Evolutionary conservation across 345 rosid species (phyloP).

Genomic region (Trapa incisa): DNA sequence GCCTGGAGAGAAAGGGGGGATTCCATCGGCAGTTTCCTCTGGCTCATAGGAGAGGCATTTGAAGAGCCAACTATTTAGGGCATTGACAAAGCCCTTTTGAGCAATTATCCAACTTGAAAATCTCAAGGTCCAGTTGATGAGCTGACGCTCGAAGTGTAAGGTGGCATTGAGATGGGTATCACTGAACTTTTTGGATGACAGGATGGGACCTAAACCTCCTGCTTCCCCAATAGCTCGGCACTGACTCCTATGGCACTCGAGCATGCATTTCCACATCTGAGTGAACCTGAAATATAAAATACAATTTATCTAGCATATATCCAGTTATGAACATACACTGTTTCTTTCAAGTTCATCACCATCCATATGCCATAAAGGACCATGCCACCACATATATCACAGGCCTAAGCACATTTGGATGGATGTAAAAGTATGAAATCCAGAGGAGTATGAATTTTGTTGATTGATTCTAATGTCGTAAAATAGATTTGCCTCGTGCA

Average conservation of each 20-base stretch:
- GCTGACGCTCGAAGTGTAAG: conserved; percentile 39
- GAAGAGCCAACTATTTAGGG: conserved; percentile 55
- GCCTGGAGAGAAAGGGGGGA: conserved; percentile 21
- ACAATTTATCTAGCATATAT: neutral
- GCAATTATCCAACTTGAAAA: conserved; percentile 44
- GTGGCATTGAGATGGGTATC: conserved; percentile 25
- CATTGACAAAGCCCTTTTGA: conserved; percentile 39
- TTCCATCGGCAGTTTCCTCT: conserved; percentile 28
- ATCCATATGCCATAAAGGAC: neutral
- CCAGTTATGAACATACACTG: neutral
- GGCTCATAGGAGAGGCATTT: conserved; percentile 41
- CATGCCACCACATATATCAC: neutral
- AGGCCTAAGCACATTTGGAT: neutral
- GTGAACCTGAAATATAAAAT: conserved; percentile 12
- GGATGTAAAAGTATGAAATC: neutral
- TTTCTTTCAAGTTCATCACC: neutral
- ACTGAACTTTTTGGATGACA: conserved; percentile 6
- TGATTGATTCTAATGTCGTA: neutral
- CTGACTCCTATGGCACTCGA: conserved; percentile 24
- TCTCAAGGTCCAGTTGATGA: conserved; percentile 39
- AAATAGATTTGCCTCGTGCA: neutral
- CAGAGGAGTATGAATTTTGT: too few relatives aligned
- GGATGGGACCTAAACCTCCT: conserved; percentile 13
- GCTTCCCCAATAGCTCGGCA: conserved; percentile 16
- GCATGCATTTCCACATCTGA: conserved; percentile 29